Percentiles rank a stretch among this genome's conserved stretches.
Evolutionary conservation across 2,329 filamentous ascomycete species (phyloP).

Genomic region (Hymenoscyphus albidus): DNA sequence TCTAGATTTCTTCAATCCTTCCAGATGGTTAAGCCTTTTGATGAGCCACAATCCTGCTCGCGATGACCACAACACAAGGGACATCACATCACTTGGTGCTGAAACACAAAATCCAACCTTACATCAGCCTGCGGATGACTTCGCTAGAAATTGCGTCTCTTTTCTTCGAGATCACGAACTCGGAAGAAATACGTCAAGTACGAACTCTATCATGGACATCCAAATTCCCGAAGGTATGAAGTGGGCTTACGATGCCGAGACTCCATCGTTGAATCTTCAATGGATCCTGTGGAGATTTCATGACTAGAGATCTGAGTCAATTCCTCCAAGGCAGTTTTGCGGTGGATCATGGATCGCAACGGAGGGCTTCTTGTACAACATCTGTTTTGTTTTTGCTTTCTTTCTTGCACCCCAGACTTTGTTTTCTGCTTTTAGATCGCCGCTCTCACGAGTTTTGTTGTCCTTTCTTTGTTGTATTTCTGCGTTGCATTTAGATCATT

Average conservation of each 20-base stretch:
- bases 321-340: not conserved
- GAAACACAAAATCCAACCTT: slow-evolving; percentile 5
- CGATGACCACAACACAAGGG: not conserved
- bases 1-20: slow-evolving; percentile 4
- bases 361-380: not conserved
- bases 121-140: slow-evolving; percentile 5
- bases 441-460: not conserved
- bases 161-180: slow-evolving; percentile 17
- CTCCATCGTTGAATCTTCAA: not conserved
- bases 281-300: not conserved
- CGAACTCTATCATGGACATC: not conserved
- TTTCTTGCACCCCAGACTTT: not conserved
- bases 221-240: not conserved
- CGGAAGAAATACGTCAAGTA: slow-evolving; percentile 5
- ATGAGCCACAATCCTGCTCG: slow-evolving; percentile 8
- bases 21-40: not conserved
- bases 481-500: not conserved
- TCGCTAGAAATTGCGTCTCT: slow-evolving; percentile 1
- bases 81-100: not conserved
- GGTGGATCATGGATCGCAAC: not conserved
- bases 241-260: not conserved
- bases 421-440: not conserved
- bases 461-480: not conserved
- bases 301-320: not conserved
- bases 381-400: not conserved